These are phyloP conservation scores for Ailanthus altissimus DNA, from an alignment of 345 rosid genomes.

Conservation along the genomic window DNA sequence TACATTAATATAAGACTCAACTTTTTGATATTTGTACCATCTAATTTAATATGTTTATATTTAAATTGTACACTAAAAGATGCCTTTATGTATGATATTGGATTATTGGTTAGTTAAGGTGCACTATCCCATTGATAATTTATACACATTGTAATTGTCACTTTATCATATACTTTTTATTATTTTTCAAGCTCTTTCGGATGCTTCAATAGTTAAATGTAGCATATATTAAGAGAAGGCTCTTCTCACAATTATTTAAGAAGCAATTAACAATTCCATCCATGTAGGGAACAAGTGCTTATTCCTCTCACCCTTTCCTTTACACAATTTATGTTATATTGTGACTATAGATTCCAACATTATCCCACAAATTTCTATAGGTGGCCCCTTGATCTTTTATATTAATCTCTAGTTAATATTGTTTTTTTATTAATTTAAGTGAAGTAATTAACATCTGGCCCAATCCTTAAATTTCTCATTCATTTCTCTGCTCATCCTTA, in stretches of 20 bases:
- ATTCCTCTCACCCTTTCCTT: background rate
- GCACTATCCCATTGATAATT: background rate
- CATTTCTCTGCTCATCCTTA: constrained; percentile 26
- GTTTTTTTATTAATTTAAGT: constrained; percentile 24
- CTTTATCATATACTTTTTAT: background rate
- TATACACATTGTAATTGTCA: background rate
- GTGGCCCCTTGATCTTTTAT: background rate
- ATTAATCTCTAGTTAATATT: background rate
- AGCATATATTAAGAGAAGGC: background rate
- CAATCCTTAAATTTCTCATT: constrained; percentile 8
- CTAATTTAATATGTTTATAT: background rate
- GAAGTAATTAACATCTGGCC: constrained; percentile 1
- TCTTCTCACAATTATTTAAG: background rate
- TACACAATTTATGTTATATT: background rate
- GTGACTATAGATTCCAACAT: constrained; percentile 40
- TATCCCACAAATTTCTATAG: constrained; percentile 17
- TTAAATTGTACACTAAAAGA: background rate
- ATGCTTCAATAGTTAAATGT: background rate
- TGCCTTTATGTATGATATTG: background rate
- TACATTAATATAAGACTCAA: background rate
- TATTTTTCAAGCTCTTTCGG: background rate
- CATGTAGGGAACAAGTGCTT: constrained; percentile 28
- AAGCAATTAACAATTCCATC: constrained; percentile 4
- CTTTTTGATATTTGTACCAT: background rate
- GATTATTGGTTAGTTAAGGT: background rate